Evolutionary conservation across 768 basidiomycete species (phyloP), one percentile per base, ranked within the genome.

Genomic region (Chalciporus piperatus): DNA sequence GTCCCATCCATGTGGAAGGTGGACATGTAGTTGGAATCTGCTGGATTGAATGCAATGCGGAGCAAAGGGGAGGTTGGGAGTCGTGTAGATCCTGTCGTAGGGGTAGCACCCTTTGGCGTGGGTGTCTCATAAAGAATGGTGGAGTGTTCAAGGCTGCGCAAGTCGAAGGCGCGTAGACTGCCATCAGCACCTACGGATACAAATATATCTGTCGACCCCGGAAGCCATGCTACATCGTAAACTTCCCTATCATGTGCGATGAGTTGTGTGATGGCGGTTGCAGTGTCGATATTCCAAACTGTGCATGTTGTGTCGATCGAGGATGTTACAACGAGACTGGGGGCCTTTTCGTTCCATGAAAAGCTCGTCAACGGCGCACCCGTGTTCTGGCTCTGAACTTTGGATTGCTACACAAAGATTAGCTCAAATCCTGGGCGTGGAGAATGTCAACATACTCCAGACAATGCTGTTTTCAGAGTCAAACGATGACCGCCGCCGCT

Each of bases 241-340:
- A 93, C 94, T 72, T 95, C 89, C 42, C 91, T 84, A 75, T 98
- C 94, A 70, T 97, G 96, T 0, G 96, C 94, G 63, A 97, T 96
- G 54, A 99, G 83, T 69, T 98, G 97, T 3, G 97, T 99, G 65
- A 98, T 83, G 22, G 97, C 96, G 7, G 89, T 86, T 22, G 85
- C 82, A 4, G 92, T 92, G 62, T 96, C 89, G 65, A 99, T 91
- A 70, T 99, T 97, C 97, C 97, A 99, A 20, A 98, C 89, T 2
- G 97, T 98, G 68, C 96, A 98, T 13, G 95, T 97, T 45, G 97
- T 99, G 66, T 99, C 97, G 61, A 98, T 96, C 8, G 94, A 97
- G 20, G 96, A 95, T 6, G 97, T 99, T 33, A 98, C 96, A 60
- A 98, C 86, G 45, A 92, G 82, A 55, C 84, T 85, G 1, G 96